Percentiles rank a stretch among this genome's conserved stretches.
These are phyloP conservation scores for Yamadazyma kanchanaburiensis DNA, from an alignment of 1,139 yeast species.

Conservation along the genomic window DNA sequence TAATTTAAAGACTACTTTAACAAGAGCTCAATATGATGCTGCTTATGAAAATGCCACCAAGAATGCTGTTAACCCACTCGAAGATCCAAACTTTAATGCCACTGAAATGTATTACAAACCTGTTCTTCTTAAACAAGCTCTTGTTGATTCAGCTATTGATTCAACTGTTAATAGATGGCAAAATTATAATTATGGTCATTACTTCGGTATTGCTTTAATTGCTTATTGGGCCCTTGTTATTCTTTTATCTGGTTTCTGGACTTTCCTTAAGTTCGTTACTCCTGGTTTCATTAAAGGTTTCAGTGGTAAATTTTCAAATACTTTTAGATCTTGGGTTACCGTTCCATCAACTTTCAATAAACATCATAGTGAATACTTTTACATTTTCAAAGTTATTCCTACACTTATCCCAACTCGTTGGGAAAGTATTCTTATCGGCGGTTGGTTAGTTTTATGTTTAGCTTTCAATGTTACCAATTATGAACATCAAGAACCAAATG, in stretches of 20 bases:
- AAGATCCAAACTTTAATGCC: slow-evolving; percentile 24
- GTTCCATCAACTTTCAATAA: slow-evolving; percentile 47
- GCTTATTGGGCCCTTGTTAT: slow-evolving; percentile 44
- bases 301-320: slow-evolving; percentile 31
- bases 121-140: slow-evolving; percentile 17
- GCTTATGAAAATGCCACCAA: slow-evolving; percentile 38
- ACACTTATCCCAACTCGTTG: slow-evolving; percentile 59
- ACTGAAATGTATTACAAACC: slow-evolving; percentile 30
- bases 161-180: slow-evolving; percentile 39
- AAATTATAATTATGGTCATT: slow-evolving; percentile 42
- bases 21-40: slow-evolving; percentile 23
- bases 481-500: slow-evolving; percentile 33
- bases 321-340: slow-evolving; percentile 38
- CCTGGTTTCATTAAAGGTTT: slow-evolving; percentile 32
- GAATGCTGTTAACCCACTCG: slow-evolving; percentile 21
- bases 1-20: slow-evolving; percentile 15
- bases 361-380: slow-evolving; percentile 38
- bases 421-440: slow-evolving; percentile 49
- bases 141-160: slow-evolving; percentile 27
- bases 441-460: slow-evolving; percentile 49
- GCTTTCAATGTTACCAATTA: slow-evolving; percentile 43
- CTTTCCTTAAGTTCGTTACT: slow-evolving; percentile 26
- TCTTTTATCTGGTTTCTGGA: slow-evolving; percentile 43
- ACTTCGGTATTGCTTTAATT: slow-evolving; percentile 48
- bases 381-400: slow-evolving; percentile 27